phyloP scores from a whole-genome alignment of 306 rosid species.

The Cicer bijugum region DNA sequence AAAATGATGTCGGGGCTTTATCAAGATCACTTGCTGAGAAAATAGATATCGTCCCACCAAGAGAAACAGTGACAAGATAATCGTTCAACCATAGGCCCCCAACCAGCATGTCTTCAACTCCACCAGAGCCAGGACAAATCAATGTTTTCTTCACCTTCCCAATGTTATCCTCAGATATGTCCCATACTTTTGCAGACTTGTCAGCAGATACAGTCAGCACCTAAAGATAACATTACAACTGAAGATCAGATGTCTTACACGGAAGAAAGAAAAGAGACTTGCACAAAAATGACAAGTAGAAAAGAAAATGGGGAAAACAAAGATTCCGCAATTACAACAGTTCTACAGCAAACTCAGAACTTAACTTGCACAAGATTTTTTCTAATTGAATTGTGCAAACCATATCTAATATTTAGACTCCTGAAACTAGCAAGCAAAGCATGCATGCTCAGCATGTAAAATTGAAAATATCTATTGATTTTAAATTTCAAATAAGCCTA shows the following conservation, averaged over 20 bases:
- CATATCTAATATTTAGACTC: slow-evolving; percentile 1
- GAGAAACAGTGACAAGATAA: slow-evolving; percentile 84
- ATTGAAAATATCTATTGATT: slow-evolving; percentile 20
- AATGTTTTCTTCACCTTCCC: slow-evolving; percentile 82
- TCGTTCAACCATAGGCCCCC: slow-evolving; percentile 91
- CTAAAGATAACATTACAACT: slow-evolving; percentile 52
- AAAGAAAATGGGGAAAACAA: slow-evolving; percentile 7
- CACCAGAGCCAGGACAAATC: slow-evolving; percentile 75
- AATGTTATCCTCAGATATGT: slow-evolving; percentile 71
- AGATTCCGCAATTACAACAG: slow-evolving; percentile 22
- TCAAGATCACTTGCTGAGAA: slow-evolving; percentile 80
- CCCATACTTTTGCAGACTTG: slow-evolving; percentile 92
- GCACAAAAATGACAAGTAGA: slow-evolving; percentile 19
- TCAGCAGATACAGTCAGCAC: slow-evolving; percentile 95
- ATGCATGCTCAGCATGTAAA: slow-evolving; percentile 29
- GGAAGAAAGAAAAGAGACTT: slow-evolving; percentile 16
- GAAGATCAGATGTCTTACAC: slow-evolving; percentile 41
- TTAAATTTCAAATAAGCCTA: slow-evolving; percentile 25
- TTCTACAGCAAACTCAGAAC: slow-evolving; percentile 13
- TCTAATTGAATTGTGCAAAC: slow-evolving; percentile 13
- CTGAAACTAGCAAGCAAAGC: slow-evolving; percentile 15
- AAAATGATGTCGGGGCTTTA: slow-evolving; percentile 68
- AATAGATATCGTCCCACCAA: slow-evolving; percentile 81
- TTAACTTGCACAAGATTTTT: slow-evolving; percentile 7
- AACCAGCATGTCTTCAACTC: slow-evolving; percentile 94